A percentile compares a stretch with the other conserved stretches of the same genome.
Conservation (phyloP, 345 rosid species). For the Eucalyptus tenuipes region DNA sequence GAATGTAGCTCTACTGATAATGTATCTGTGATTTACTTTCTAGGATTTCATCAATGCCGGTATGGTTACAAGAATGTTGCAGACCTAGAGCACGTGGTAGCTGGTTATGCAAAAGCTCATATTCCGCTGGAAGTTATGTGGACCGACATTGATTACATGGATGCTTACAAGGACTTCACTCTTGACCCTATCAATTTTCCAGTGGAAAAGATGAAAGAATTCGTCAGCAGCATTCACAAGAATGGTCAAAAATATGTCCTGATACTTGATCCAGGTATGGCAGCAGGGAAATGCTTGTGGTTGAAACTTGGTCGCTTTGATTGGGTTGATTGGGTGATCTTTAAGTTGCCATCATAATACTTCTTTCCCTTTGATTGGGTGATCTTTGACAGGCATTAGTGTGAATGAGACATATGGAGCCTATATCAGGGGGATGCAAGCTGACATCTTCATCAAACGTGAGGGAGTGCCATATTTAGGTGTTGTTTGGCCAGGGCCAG, state of each 20-base stretch:
- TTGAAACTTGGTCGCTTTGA: neutral
- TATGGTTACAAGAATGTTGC: constrained; percentile 56
- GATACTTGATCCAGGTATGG: constrained; percentile 64
- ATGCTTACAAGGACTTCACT: constrained; percentile 54
- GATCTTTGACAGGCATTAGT: constrained; percentile 29
- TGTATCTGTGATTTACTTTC: neutral
- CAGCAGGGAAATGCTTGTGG: neutral
- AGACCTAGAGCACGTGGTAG: constrained; percentile 42
- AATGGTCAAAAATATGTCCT: constrained; percentile 54
- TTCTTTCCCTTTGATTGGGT: neutral
- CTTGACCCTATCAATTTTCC: constrained; percentile 63
- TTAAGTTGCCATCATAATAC: neutral
- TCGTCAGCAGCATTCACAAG: constrained; percentile 37
- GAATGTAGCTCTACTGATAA: neutral
- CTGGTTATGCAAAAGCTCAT: constrained; percentile 51
- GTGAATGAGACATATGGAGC: constrained; percentile 35
- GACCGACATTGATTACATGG: constrained; percentile 85
- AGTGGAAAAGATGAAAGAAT: constrained; percentile 17
- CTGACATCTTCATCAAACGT: constrained; percentile 42
- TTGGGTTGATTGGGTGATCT: neutral
- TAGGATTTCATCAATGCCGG: constrained; percentile 70
- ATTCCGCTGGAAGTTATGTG: constrained; percentile 80
- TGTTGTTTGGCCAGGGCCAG: constrained; percentile 59
- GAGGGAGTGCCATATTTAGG: constrained; percentile 53
- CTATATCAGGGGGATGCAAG: constrained; percentile 52